Evolutionary conservation across 2,329 filamentous ascomycete species (phyloP).

Genomic region (Penicillium sp.): DNA sequence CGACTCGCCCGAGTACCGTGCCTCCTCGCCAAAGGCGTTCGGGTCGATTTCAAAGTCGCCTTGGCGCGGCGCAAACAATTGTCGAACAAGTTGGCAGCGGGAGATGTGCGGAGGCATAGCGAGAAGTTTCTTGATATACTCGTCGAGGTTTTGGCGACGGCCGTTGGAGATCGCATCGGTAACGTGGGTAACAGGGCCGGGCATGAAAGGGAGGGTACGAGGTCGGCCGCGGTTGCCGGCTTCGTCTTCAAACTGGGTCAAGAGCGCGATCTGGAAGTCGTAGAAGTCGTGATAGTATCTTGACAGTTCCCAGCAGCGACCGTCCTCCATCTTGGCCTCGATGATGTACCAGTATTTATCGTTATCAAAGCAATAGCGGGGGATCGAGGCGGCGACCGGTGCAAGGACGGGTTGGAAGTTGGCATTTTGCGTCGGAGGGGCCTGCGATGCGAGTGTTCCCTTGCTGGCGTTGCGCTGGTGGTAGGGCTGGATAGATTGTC

Average conservation of each 20-base stretch:
- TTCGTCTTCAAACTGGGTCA: slow-evolving; percentile 87
- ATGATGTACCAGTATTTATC: slow-evolving; percentile 99
- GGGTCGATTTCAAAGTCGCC: slow-evolving; percentile 92
- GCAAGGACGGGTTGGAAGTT: slow-evolving; percentile 60
- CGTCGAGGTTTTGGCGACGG: slow-evolving; percentile 85
- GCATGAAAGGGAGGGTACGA: slow-evolving; percentile 92
- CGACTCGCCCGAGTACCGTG: slow-evolving; percentile 69
- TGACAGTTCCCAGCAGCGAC: slow-evolving; percentile 86
- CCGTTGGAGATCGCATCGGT: slow-evolving; percentile 97
- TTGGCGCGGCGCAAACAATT: slow-evolving; percentile 85
- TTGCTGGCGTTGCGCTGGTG: slow-evolving; percentile 43
- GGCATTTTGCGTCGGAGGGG: slow-evolving; percentile 41
- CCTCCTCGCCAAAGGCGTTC: slow-evolving; percentile 63
- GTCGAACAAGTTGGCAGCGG: slow-evolving; percentile 76
- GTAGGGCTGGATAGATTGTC: slow-evolving; percentile 24
- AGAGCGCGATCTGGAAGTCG: slow-evolving; percentile 92
- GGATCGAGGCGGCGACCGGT: slow-evolving; percentile 79
- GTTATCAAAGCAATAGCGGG: slow-evolving; percentile 90
- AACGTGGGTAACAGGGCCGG: slow-evolving; percentile 93
- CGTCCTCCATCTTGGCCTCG: slow-evolving; percentile 85
- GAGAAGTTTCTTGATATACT: slow-evolving; percentile 90
- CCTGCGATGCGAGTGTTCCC: slow-evolving; percentile 27
- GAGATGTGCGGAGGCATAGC: slow-evolving; percentile 81
- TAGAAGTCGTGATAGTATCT: slow-evolving; percentile 99
- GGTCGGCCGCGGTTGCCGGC: slow-evolving; percentile 81